Evolutionary conservation across 352 stramenopile species (phyloP).

Genomic region (Phytophthora foliorum): DNA sequence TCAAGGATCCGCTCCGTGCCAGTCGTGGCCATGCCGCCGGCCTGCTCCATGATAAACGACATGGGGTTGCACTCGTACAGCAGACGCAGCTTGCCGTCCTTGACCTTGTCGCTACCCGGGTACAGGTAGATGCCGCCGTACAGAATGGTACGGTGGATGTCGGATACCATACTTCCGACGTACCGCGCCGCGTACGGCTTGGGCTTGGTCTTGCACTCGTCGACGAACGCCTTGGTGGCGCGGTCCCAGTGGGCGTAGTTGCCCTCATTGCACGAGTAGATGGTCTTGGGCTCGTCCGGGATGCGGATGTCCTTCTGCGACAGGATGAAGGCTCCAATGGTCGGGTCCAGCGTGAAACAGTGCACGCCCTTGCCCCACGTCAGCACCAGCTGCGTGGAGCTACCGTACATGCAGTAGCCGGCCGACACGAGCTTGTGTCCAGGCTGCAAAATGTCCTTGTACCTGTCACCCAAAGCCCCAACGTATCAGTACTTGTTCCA

Average conservation of each 20-base stretch:
- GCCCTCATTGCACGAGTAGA: constrained; percentile 99
- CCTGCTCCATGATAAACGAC: constrained; percentile 99
- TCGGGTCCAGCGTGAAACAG: constrained; percentile 98
- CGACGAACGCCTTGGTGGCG: constrained; percentile 90
- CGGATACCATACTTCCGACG: constrained; percentile 98
- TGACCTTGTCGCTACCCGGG: constrained; percentile 95
- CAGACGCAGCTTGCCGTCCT: constrained; percentile 96
- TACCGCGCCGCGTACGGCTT: constrained; percentile 93
- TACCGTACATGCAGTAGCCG: constrained; percentile 99
- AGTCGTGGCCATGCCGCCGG: constrained; percentile 96
- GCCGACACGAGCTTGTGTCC: constrained; percentile 96
- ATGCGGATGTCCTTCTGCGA: constrained; percentile 96
- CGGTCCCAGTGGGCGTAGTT: constrained; percentile 97
- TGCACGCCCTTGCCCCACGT: constrained; percentile 96
- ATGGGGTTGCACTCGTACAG: constrained; percentile 99
- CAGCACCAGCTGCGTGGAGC: constrained; percentile 97
- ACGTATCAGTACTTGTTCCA: constrained; percentile 5
- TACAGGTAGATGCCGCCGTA: constrained; percentile 99
- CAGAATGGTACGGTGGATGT: constrained; percentile 98
- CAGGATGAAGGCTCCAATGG: constrained; percentile 98
- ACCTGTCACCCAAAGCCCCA: constrained; percentile 36
- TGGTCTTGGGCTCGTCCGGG: constrained; percentile 91
- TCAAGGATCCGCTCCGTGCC: constrained; percentile 95
- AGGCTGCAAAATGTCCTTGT: constrained; percentile 95
- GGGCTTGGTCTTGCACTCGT: constrained; percentile 87